Evolutionary conservation across 2,329 filamentous ascomycete species (phyloP).

Genomic region (Phialophora macrospora): DNA sequence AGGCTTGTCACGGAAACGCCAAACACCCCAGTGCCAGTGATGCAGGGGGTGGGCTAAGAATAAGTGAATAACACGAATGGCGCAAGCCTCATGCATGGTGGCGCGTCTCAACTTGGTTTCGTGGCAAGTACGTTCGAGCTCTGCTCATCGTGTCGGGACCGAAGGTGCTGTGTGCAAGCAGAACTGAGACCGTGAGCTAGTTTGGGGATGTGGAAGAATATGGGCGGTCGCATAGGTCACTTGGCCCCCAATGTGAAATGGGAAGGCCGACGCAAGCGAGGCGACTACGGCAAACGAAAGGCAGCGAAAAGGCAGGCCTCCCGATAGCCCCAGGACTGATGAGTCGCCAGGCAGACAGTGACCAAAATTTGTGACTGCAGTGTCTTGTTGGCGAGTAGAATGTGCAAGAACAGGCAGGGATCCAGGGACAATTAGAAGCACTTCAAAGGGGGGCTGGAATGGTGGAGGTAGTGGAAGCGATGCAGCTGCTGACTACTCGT

Average conservation of each 20-base stretch:
- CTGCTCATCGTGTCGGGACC: neutral
- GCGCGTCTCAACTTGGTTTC: neutral
- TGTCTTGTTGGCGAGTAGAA: neutral
- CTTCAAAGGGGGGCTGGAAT: neutral
- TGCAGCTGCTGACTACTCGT: neutral
- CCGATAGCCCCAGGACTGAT: neutral
- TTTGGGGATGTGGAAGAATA: neutral
- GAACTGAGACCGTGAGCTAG: neutral
- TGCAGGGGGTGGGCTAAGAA: constrained; percentile 20
- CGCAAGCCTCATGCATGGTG: constrained; percentile 6
- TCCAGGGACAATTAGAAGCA: neutral
- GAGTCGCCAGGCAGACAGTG: neutral
- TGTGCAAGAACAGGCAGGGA: constrained; percentile 3
- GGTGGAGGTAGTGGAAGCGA: neutral
- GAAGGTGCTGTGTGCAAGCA: neutral
- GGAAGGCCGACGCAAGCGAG: constrained; percentile 13
- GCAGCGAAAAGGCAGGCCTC: neutral
- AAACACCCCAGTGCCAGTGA: neutral
- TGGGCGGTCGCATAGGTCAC: neutral
- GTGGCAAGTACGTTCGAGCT: neutral
- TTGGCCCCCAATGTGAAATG: constrained; percentile 6
- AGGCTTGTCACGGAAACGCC: neutral
- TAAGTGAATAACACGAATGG: constrained; percentile 19
- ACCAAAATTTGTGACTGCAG: neutral
- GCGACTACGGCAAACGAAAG: constrained; percentile 9